Conservation (phyloP, 1,284 basidiomycete species). For the Fomitopsis palustris region DNA sequence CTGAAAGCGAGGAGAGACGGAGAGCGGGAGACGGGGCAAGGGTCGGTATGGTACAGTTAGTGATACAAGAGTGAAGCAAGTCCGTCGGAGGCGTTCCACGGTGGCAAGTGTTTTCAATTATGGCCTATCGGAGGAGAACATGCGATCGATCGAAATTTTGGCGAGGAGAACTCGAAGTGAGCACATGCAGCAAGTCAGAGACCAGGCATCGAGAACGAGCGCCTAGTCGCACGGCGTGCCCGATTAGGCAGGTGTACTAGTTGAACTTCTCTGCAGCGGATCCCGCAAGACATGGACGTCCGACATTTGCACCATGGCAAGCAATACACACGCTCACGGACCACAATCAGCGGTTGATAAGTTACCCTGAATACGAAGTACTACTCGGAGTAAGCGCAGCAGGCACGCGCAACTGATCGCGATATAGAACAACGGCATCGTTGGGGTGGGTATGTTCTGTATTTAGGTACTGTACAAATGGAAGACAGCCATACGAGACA, state of each 20-base stretch:
- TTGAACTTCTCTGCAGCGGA: not conserved
- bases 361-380: no score
- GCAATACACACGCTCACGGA: no score
- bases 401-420: no score
- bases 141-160: slow-evolving; percentile 20
- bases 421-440: no score
- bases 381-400: no score
- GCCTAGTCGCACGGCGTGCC: not conserved
- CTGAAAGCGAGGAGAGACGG: not conserved
- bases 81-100: not conserved
- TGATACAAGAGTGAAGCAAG: slow-evolving; percentile 5
- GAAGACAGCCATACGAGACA: not conserved
- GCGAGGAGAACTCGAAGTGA: not conserved
- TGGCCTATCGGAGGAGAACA: not conserved
- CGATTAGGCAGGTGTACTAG: slow-evolving; percentile 12
- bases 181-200: not conserved
- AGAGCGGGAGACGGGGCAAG: not conserved
- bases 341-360: no score
- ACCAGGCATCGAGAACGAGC: not conserved
- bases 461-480: not conserved
- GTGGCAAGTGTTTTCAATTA: no score
- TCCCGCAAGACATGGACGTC: no score
- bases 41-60: slow-evolving; percentile 3
- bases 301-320: no score
- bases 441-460: not conserved